Conservation (phyloP, 225 moss, liverwort and hornwort species). For the Pseudoscleropodium purum region DNA sequence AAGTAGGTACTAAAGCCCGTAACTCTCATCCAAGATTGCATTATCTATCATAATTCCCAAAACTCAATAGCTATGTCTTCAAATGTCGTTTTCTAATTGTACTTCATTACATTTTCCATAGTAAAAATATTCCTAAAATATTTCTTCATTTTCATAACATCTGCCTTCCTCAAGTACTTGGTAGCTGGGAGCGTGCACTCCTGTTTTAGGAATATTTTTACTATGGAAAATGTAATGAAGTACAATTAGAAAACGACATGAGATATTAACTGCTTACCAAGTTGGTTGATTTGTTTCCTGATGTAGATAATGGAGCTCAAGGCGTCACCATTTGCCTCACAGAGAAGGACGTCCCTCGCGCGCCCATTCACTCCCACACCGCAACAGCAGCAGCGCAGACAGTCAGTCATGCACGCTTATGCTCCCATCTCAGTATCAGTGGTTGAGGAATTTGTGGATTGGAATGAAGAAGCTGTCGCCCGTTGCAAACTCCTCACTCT, state of each 20-base stretch:
- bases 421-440: conserved; percentile 58
- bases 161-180: too few species aligned
- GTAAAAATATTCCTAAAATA: too few species aligned
- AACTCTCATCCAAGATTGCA: not conserved
- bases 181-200: too few species aligned
- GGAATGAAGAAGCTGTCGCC: conserved; percentile 85
- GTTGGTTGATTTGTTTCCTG: not conserved
- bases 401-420: conserved; percentile 8
- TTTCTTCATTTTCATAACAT: too few species aligned
- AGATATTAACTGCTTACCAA: not conserved
- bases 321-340: not conserved
- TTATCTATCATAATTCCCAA: not conserved
- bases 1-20: not conserved
- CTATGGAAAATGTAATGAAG: too few species aligned
- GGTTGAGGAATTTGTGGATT: conserved; percentile 71
- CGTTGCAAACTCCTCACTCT: conserved; percentile 78
- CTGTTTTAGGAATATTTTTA: too few species aligned
- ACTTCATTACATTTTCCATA: not conserved
- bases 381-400: not conserved
- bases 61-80: not conserved
- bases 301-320: conserved; percentile 4
- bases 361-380: not conserved
- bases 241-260: too few species aligned
- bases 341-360: not conserved
- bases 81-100: not conserved